These are phyloP conservation scores for Symmetrospora coprosmae DNA, from an alignment of 768 basidiomycete genomes.

Conservation along the genomic window DNA sequence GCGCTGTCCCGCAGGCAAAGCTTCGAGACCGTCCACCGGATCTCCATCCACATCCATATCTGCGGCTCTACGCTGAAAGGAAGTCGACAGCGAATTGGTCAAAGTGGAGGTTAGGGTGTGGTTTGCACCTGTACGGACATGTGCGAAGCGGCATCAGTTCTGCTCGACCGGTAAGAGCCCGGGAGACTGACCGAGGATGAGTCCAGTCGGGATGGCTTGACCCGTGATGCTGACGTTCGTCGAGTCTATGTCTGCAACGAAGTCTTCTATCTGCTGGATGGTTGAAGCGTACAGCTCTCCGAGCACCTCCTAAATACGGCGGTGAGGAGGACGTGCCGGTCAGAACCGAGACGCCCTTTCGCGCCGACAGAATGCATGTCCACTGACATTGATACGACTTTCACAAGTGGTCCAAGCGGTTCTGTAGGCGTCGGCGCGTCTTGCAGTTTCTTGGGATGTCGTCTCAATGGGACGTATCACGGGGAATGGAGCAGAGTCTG, in stretches of 20 bases:
- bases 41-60: too few species aligned
- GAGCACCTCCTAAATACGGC: background rate
- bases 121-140: background rate
- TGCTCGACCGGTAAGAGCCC: background rate
- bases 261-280: background rate
- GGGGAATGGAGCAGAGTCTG: too few species aligned
- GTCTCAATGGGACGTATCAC: too few species aligned
- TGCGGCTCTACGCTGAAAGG: background rate
- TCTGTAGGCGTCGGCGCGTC: constrained; percentile 1
- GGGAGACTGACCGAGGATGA: background rate
- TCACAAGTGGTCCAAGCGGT: background rate
- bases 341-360: too few species aligned
- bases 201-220: background rate
- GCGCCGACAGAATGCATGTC: too few species aligned
- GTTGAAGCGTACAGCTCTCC: background rate
- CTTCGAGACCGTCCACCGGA: too few species aligned
- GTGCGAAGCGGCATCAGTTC: background rate
- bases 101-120: background rate
- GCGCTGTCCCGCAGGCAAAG: too few species aligned
- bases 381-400: background rate
- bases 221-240: background rate
- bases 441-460: too few species aligned
- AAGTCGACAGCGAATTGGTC: background rate
- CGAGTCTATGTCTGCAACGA: background rate
- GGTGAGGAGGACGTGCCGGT: background rate